Base-by-base conservation (phyloP, 2,329 filamentous ascomycete species). In the Botryotinia calthae region DNA sequence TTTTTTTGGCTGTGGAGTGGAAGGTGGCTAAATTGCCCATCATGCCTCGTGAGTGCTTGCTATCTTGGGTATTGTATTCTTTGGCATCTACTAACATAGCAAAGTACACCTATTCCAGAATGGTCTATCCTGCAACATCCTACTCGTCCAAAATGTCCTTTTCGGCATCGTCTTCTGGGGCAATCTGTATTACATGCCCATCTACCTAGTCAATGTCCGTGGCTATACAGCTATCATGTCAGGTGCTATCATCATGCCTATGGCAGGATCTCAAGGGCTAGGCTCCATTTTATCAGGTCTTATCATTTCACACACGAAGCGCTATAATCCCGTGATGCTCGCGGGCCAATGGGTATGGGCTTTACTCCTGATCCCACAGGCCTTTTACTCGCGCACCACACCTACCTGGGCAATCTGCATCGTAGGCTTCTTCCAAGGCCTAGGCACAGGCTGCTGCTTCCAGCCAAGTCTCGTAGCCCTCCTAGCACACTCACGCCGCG, bases 21-120 rank as follows among this genome's bases (percentile, higher is more conserved):
- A 86, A 84, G 72, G 78, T 86, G 37, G 86, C 87, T 1, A 68
- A 58, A 46, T 93, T 91, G 75, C 93, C 94, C 1, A 84, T 97
- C 73, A 92, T 95, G 79, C 93, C 93, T 25, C n/a, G 72, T 73
- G 42, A 70, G 72, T 46, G 40, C 34, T 58, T 56, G 22, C 16
- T 58, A 56, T 56, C 40, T 48, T n/a, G 64, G 59, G 7, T 62
- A 40, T 62, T 31, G 31, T 40, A 37, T 66, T 18, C n/a, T 12
- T 46, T 51, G 40, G 20, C 44, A 40, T 68, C 10, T 58, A 64
- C 65, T 68, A 56, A 68, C 25, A 42, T 34, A 16, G 37, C 10
- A 31, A 31, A 72, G 73, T 67, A 25, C 71, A 68, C 4, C 62
- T 74, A 2, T 73, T 74, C 56, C 25, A 34, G 6, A 66, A 71